phyloP scores from a whole-genome alignment of 148 eudicot species.

The Vaccinium vitisidaea region DNA sequence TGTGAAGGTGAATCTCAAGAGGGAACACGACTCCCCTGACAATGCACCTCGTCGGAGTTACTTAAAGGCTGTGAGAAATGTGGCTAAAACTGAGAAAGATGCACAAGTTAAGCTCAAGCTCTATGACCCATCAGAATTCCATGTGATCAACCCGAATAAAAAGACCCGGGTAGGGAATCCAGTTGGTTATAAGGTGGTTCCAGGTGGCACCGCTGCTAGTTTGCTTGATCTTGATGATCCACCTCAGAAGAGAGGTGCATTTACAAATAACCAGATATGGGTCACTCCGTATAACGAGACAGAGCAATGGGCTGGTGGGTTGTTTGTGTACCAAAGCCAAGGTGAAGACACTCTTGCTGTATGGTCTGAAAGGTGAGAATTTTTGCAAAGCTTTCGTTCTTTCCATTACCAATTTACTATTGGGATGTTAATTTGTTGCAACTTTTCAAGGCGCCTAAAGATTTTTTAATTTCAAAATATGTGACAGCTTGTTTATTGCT shows the following conservation, averaged over 20 bases:
- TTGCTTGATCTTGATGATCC: slow-evolving; percentile 85
- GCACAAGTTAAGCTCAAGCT: slow-evolving; percentile 92
- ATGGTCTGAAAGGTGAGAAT: slow-evolving; percentile 78
- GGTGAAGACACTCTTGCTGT: slow-evolving; percentile 90
- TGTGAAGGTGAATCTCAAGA: slow-evolving; percentile 76
- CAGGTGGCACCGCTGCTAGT: slow-evolving; percentile 86
- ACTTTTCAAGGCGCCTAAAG: neutral
- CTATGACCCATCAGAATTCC: slow-evolving; percentile 82
- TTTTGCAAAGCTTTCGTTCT: neutral
- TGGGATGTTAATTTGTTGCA: neutral
- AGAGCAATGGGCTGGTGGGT: slow-evolving; percentile 96
- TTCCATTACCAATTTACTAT: neutral
- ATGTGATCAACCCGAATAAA: slow-evolving; percentile 69
- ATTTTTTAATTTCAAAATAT: too few relatives aligned
- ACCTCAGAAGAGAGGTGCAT: slow-evolving; percentile 86
- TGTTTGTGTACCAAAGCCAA: slow-evolving; percentile 75
- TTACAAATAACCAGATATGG: slow-evolving; percentile 95
- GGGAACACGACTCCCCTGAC: slow-evolving; percentile 45
- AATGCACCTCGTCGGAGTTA: slow-evolving; percentile 81
- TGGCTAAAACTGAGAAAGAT: slow-evolving; percentile 92
- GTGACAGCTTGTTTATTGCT: too few relatives aligned
- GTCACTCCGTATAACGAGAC: slow-evolving; percentile 78
- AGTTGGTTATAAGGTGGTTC: slow-evolving; percentile 90
- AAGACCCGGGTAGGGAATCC: slow-evolving; percentile 83
- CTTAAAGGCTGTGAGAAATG: slow-evolving; percentile 68